Base-by-base conservation (phyloP, 257 asterid genomes). In the Przewalskia tangutica region DNA sequence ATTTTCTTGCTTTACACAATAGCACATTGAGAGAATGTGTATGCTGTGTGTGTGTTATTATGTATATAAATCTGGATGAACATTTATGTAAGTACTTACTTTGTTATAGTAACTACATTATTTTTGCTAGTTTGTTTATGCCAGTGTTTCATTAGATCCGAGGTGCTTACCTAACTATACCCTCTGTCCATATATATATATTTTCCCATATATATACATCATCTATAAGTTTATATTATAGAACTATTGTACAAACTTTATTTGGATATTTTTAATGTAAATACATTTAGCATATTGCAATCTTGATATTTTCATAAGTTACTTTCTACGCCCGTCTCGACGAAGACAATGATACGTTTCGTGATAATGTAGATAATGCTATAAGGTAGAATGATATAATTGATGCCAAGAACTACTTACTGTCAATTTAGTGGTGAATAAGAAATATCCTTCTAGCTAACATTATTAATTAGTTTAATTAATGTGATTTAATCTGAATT, bases 381-480 rank as follows among this genome's bases (percentile, higher is more conserved):
- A 32, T 50, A 75, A 23, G 79, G 79, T 66, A 75, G 40, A 23
- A 8, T 17, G 63, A 38, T 12, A 50, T 50, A 75, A 75, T 75
- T 75, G 79, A 75, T 75, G 79, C 42, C 79, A 75, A 75, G 79
- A 62, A 75, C 79, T 23, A 75, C 79, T 75, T 75, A 75, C 62
- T 75, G 79, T 23, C 62, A 75, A 75, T 23, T 75, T 75, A 50
- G 38, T 75, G 60, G 62, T 27, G 42, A 75, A 23, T 48, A 75
- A 75, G 46, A 75, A 75, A 75, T 62, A 75, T 75, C 50, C 79
- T 75, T 75, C 46, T 20, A 46, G 40, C 20, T 23, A 42, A 73
- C 79, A 46, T 73, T 73, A 73, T 73, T 73, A 48, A 71, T 46
- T 71, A 18, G 46, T n/a, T 44, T 68, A 38, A 68, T 70, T 70